Evolutionary conservation across 345 rosid genomes (phyloP), one percentile per base, ranked within the genome.

Genomic region (Camelina hispida): DNA sequence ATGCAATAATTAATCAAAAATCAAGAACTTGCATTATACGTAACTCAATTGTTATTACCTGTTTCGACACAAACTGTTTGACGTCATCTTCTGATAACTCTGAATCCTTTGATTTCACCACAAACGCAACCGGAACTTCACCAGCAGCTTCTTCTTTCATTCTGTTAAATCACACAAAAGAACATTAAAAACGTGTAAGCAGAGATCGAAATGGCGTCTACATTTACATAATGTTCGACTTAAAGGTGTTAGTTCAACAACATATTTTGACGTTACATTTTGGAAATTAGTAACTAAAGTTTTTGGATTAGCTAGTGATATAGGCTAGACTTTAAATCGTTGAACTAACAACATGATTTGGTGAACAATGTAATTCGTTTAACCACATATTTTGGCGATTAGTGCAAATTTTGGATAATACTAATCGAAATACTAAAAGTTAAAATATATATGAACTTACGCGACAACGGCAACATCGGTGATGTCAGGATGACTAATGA

Each of bases 91-190:
- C 96, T 11, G 81, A 65, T 70, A 89, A 75, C 50, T 84, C 44
- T 0, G 91, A 85, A 60, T 80, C 85, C 34, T 84, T 80, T 7
- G 86, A 71, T 80, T 59, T 77, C 54, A 89, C 89, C 34, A 89
- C 89, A 66, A 90, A 88, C 7, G 96, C 96, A 28, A 84, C 88
- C 0, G 91, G 96, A 70, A 88, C 84, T 74, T 90, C 91, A 18
- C 93, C 96, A 8, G 93, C 88, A 7, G 79, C 83, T 40, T 88
- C 96, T 65, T 90, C 96, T 64, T 85, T 85, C 93, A 84, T 80
- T 12, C 96, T 89, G 80, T 22, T 68, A 5, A 17, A 57, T 40
- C 22, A 52, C 18, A 60, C 67, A 22, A 1, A 3, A 34, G 18
- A 48, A 48, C 10, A n/a, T 25, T 7, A 25, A 43, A 14, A 51